These are phyloP conservation scores for Pythium dissimile DNA, from an alignment of 352 stramenopile genomes.

Conservation along the genomic window DNA sequence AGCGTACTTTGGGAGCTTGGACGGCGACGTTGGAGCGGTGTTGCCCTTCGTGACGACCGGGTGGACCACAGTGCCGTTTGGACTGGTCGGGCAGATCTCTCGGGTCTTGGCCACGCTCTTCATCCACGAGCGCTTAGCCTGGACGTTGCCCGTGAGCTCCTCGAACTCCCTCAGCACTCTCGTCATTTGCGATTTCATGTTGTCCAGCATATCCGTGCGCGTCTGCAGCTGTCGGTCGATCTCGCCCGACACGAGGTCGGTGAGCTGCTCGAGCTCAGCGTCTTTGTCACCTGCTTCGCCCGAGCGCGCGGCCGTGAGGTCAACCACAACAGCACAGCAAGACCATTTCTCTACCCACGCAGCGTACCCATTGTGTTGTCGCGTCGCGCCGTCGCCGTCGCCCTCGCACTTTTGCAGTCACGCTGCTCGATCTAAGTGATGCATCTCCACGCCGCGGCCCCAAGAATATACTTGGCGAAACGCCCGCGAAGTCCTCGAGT, in stretches of 20 bases:
- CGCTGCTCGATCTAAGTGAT: no score
- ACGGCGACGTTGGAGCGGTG: slow-evolving; percentile 22
- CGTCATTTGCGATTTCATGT: slow-evolving; percentile 66
- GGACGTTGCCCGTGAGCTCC: slow-evolving; percentile 46
- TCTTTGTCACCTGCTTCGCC: slow-evolving; percentile 28
- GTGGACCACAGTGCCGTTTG: slow-evolving; percentile 20
- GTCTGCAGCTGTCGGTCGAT: slow-evolving; percentile 55
- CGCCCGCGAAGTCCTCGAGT: slow-evolving; percentile 7
- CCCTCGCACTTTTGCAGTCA: no score
- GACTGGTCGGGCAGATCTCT: slow-evolving; percentile 27
- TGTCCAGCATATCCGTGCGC: slow-evolving; percentile 45
- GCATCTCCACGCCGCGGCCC: no score
- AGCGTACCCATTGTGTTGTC: neutral
- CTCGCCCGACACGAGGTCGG: slow-evolving; percentile 55
- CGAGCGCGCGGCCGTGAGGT: no score
- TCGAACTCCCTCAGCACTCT: slow-evolving; percentile 70
- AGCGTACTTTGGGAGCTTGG: slow-evolving; percentile 48
- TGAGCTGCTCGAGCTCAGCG: slow-evolving; percentile 48
- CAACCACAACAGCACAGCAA: no score
- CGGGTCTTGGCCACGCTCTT: slow-evolving; percentile 47
- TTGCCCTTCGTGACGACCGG: slow-evolving; percentile 31
- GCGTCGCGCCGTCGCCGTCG: neutral
- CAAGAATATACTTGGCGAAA: no score
- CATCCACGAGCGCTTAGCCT: slow-evolving; percentile 67
- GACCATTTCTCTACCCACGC: neutral